phyloP scores from a whole-genome alignment of 495 filamentous ascomycete genomes.

The Penicillium coffeae region DNA sequence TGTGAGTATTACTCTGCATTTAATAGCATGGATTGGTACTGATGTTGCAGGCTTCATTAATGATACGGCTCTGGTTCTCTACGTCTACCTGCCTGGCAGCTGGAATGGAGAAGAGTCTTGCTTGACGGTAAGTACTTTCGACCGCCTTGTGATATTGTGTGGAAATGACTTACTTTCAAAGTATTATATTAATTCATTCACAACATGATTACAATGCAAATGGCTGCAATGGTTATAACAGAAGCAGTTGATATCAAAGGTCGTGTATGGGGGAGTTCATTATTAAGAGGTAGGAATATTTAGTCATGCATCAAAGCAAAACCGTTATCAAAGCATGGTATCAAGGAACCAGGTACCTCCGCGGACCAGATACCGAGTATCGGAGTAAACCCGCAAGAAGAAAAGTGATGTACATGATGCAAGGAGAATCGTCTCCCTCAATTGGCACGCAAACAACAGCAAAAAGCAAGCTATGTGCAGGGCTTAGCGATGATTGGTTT shows the following conservation, averaged over 20 bases:
- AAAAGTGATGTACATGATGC: constrained; percentile 27
- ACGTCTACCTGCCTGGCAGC: constrained; percentile 81
- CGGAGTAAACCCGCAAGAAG: constrained; percentile 10
- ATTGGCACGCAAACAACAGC: constrained; percentile 20
- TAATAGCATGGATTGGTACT: background rate
- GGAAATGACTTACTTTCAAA: constrained; percentile 17
- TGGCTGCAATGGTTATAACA: too few relatives aligned
- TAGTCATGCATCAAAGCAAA: constrained; percentile 10
- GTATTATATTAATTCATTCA: constrained; percentile 60
- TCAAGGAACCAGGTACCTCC: constrained; percentile 4
- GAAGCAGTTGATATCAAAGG: background rate
- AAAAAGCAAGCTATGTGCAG: constrained; percentile 27
- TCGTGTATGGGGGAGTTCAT: constrained; percentile 7
- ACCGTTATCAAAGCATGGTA: constrained; percentile 1
- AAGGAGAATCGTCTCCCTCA: constrained; percentile 20
- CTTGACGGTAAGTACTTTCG: constrained; percentile 58
- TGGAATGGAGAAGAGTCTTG: constrained; percentile 70
- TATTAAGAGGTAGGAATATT: constrained; percentile 17
- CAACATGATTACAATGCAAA: constrained; percentile 31
- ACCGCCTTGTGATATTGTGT: background rate
- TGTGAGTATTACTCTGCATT: constrained; percentile 47
- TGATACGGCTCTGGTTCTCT: constrained; percentile 84
- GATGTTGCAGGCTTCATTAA: constrained; percentile 52
- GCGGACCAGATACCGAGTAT: constrained; percentile 3
- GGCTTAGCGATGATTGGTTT: constrained; percentile 15